These are phyloP conservation scores for Coniochaeta prunicola DNA, from an alignment of 2,329 filamentous ascomycete genomes.

Conservation along the genomic window DNA sequence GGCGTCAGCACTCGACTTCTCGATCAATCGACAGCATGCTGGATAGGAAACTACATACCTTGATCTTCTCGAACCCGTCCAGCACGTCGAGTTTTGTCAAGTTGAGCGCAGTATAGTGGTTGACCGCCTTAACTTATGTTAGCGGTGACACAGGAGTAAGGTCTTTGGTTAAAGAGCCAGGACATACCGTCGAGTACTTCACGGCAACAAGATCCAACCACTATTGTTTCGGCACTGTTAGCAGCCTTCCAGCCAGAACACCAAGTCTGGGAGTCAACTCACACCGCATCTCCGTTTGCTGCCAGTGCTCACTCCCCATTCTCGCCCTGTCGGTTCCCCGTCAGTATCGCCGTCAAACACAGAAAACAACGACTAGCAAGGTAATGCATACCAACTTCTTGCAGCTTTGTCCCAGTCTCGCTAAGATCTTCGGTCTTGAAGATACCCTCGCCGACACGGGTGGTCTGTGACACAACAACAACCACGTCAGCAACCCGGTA, in stretches of 20 bases:
- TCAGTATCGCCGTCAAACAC: not conserved
- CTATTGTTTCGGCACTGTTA: conserved; percentile 4
- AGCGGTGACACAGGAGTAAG: not conserved
- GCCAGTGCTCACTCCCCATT: conserved; percentile 41
- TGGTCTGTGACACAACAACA: conserved; percentile 37
- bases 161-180: not conserved
- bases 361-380: conserved; percentile 12
- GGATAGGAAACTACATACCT: no score
- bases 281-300: conserved; percentile 49
- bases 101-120: conserved; percentile 59
- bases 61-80: conserved; percentile 67
- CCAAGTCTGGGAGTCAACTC: conserved; percentile 21
- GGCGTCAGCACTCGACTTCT: no score
- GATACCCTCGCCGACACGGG: conserved; percentile 53
- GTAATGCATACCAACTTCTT: conserved; percentile 33
- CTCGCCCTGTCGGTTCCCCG: not conserved
- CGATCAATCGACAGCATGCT: no score
- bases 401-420: conserved; percentile 36
- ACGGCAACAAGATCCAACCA: conserved; percentile 57
- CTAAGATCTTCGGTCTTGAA: conserved; percentile 56
- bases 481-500: not conserved
- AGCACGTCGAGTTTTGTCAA: conserved; percentile 62
- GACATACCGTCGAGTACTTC: conserved; percentile 43
- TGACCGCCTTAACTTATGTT: conserved; percentile 33
- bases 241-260: not conserved